These are phyloP conservation scores for Torulaspora pretoriensis DNA, from an alignment of 1,139 yeast genomes.

Conservation along the genomic window DNA sequence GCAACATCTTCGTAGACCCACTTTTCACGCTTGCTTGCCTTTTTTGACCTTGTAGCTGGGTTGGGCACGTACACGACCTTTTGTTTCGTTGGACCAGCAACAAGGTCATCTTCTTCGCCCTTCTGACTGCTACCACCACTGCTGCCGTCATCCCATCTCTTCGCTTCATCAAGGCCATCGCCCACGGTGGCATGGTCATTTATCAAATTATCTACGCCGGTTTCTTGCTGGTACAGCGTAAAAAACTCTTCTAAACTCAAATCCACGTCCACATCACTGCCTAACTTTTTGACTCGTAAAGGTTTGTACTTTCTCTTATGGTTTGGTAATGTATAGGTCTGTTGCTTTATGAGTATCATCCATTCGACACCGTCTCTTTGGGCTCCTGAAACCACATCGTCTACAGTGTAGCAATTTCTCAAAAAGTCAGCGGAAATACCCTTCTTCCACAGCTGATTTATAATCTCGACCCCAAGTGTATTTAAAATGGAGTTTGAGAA, in stretches of 20 bases:
- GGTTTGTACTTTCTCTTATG: constrained; percentile 63
- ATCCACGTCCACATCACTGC: constrained; percentile 61
- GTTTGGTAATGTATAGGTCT: constrained; percentile 34
- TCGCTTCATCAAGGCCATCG: constrained; percentile 24
- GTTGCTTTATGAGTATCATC: constrained; percentile 71
- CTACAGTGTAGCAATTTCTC: constrained; percentile 50
- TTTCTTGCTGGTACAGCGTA: constrained; percentile 45
- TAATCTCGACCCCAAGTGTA: constrained; percentile 58
- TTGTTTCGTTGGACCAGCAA: constrained; percentile 42
- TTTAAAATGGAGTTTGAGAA: constrained; percentile 48
- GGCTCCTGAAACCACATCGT: constrained; percentile 65
- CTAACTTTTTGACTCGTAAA: constrained; percentile 61
- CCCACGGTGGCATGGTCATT: constrained; percentile 19
- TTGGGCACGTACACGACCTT: constrained; percentile 59
- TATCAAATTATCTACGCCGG: constrained; percentile 9
- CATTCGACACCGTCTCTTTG: constrained; percentile 66
- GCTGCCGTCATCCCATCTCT: constrained; percentile 31
- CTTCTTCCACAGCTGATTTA: constrained; percentile 63
- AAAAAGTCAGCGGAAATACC: constrained; percentile 70
- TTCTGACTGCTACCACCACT: constrained; percentile 33
- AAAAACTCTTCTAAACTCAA: constrained; percentile 63
- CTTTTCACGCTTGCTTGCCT: constrained; percentile 69
- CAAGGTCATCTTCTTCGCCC: constrained; percentile 31
- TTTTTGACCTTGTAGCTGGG: constrained; percentile 67
- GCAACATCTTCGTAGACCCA: constrained; percentile 80